Percentiles rank a stretch among this genome's conserved stretches.
These are phyloP conservation scores for Chaetomium sp. DNA, from an alignment of 2,329 filamentous ascomycete genomes.

Conservation along the genomic window DNA sequence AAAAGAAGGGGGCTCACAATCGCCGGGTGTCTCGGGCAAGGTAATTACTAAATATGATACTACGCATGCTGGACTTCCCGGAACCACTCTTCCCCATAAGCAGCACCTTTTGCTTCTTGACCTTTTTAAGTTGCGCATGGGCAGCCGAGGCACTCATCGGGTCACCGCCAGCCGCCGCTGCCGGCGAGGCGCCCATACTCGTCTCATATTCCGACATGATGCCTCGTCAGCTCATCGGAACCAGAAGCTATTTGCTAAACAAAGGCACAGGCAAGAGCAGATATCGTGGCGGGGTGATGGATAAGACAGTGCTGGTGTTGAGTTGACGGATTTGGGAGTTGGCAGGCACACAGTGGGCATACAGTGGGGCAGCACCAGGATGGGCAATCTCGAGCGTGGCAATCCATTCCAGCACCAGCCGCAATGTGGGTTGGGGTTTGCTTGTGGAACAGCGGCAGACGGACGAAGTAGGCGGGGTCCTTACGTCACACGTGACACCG, in stretches of 20 bases:
- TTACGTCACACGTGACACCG: too few species aligned
- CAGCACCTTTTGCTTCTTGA: conserved; percentile 84
- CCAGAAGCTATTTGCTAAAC: neutral
- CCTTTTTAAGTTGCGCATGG: conserved; percentile 54
- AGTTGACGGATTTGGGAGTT: neutral
- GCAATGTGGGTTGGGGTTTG: too few species aligned
- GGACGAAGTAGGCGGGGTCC: too few species aligned
- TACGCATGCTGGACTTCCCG: conserved; percentile 97
- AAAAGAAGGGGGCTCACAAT: conserved; percentile 52
- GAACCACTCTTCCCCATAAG: conserved; percentile 96
- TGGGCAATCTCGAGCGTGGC: too few species aligned
- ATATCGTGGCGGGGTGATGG: neutral
- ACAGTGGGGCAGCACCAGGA: neutral
- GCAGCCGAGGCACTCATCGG: conserved; percentile 15
- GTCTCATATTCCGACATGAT: conserved; percentile 32
- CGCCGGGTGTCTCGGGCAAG: conserved; percentile 93
- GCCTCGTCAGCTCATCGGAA: conserved; percentile 24
- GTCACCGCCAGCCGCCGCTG: conserved; percentile 12
- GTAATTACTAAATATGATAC: conserved; percentile 99
- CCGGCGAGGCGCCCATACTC: conserved; percentile 19
- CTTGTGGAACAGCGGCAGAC: too few species aligned
- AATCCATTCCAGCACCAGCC: too few species aligned
- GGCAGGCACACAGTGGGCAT: neutral
- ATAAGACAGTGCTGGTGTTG: neutral
- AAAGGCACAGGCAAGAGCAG: neutral